These are phyloP conservation scores for Pseudopyricularia javanii DNA, from an alignment of 2,329 filamentous ascomycete genomes.

Conservation along the genomic window DNA sequence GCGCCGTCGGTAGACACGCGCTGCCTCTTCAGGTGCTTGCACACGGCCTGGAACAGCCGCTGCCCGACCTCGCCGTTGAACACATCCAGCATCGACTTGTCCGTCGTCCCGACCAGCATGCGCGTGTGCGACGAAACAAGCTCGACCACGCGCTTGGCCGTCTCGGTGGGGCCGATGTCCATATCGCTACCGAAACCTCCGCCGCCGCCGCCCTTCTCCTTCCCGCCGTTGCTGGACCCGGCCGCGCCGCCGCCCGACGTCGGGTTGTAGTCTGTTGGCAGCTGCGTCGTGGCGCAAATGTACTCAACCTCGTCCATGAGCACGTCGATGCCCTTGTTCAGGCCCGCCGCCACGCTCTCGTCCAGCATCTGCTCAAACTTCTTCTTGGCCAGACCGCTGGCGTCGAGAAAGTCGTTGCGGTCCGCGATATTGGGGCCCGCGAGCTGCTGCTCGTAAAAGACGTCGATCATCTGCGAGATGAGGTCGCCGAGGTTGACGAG, in stretches of 20 bases:
- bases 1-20: constrained; percentile 82
- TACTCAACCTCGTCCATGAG: constrained; percentile 98
- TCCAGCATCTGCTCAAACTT: constrained; percentile 98
- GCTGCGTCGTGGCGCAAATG: constrained; percentile 77
- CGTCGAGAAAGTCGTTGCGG: constrained; percentile 87
- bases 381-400: constrained; percentile 89
- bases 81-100: constrained; percentile 96
- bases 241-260: constrained; percentile 17
- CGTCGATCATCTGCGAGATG: constrained; percentile 97
- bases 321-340: constrained; percentile 97
- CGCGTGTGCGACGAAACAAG: constrained; percentile 79
- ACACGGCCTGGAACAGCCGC: constrained; percentile 79
- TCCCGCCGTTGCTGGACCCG: neutral
- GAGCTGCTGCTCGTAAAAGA: constrained; percentile 95
- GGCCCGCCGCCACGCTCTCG: constrained; percentile 84
- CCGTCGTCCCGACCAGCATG: constrained; percentile 89
- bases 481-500: constrained; percentile 96
- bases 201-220: constrained; percentile 12
- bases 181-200: too few relatives aligned
- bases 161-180: constrained; percentile 64
- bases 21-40: constrained; percentile 96
- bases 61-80: constrained; percentile 97
- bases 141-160: constrained; percentile 69
- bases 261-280: constrained; percentile 84
- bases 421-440: constrained; percentile 72